phyloP scores from a whole-genome alignment of 352 stramenopile genomes.

The Pythium sukuiense region DNA sequence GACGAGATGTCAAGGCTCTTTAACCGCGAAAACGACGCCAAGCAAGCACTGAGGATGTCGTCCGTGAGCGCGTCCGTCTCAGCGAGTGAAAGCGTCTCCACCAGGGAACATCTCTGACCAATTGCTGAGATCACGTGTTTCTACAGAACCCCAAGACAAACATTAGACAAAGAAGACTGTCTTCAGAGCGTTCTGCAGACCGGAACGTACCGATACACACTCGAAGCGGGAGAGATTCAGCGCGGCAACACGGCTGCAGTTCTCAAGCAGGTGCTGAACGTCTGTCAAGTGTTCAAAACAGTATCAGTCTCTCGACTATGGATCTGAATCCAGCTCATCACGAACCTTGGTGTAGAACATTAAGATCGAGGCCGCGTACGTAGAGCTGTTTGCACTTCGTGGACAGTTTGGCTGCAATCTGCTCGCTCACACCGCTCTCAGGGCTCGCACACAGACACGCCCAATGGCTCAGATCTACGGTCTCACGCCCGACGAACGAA shows the following conservation, averaged over 20 bases:
- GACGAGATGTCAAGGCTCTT: slow-evolving; percentile 43
- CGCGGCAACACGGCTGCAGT: slow-evolving; percentile 37
- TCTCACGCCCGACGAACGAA: slow-evolving; percentile 38
- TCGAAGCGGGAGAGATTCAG: slow-evolving; percentile 40
- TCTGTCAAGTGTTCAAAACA: slow-evolving; percentile 24
- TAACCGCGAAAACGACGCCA: slow-evolving; percentile 39
- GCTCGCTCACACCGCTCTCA: slow-evolving; percentile 24
- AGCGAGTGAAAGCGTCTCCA: slow-evolving; percentile 39
- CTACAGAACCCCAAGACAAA: slow-evolving; percentile 21
- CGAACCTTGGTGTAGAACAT: slow-evolving; percentile 36
- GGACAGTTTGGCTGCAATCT: slow-evolving; percentile 51
- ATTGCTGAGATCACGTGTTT: slow-evolving; percentile 44
- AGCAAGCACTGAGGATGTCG: slow-evolving; percentile 40
- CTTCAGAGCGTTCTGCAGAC: not conserved
- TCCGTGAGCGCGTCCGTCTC: slow-evolving; percentile 60
- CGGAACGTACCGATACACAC: slow-evolving; percentile 10
- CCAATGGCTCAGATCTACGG: slow-evolving; percentile 59
- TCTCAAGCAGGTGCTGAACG: slow-evolving; percentile 36
- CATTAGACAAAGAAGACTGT: not conserved
- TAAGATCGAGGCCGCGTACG: slow-evolving; percentile 38
- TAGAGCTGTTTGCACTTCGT: slow-evolving; percentile 42
- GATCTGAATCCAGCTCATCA: not conserved
- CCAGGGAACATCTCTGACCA: slow-evolving; percentile 7
- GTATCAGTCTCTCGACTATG: not conserved
- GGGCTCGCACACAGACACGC: slow-evolving; percentile 33